These are phyloP conservation scores for Citrullus mucosospermus DNA, from an alignment of 306 rosid genomes.

Conservation along the genomic window DNA sequence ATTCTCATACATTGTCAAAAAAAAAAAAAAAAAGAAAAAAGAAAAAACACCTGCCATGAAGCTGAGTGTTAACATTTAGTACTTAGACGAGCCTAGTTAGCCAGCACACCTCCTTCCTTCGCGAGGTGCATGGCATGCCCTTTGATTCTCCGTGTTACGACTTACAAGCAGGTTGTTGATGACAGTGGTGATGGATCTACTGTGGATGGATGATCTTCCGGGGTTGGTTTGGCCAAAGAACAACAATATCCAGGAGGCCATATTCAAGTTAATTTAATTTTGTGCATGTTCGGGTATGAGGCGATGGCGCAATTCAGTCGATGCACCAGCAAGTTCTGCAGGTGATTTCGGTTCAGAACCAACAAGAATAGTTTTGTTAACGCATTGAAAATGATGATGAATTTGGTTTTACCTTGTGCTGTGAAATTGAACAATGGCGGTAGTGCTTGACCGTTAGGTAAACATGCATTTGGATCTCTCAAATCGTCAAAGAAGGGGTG, in stretches of 20 bases:
- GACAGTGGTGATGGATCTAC: background rate
- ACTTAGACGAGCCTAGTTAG: background rate
- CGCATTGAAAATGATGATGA: background rate
- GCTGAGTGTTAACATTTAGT: background rate
- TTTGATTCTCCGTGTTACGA: background rate
- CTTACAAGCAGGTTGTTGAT: background rate
- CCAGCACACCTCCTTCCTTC: background rate
- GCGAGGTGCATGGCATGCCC: background rate
- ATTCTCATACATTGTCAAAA: background rate
- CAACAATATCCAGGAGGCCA: background rate
- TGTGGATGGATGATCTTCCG: background rate
- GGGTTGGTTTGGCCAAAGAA: background rate
- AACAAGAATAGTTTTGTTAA: background rate
- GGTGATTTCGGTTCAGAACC: conserved; percentile 11
- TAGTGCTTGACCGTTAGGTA: conserved; percentile 61
- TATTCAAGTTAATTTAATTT: conserved; percentile 12
- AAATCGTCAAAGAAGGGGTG: conserved; percentile 79
- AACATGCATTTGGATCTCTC: conserved; percentile 47
- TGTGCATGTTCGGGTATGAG: conserved; percentile 79
- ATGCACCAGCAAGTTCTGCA: conserved; percentile 70
- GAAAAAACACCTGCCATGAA: background rate
- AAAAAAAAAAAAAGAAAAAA: too few species aligned
- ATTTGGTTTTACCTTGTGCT: conserved; percentile 46
- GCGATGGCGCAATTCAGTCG: conserved; percentile 70
- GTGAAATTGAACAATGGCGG: conserved; percentile 79